Percentiles rank a stretch among this genome's conserved stretches.
These are phyloP conservation scores for Endoconidiophora polonica DNA, from an alignment of 2,329 filamentous ascomycete genomes.

Conservation along the genomic window DNA sequence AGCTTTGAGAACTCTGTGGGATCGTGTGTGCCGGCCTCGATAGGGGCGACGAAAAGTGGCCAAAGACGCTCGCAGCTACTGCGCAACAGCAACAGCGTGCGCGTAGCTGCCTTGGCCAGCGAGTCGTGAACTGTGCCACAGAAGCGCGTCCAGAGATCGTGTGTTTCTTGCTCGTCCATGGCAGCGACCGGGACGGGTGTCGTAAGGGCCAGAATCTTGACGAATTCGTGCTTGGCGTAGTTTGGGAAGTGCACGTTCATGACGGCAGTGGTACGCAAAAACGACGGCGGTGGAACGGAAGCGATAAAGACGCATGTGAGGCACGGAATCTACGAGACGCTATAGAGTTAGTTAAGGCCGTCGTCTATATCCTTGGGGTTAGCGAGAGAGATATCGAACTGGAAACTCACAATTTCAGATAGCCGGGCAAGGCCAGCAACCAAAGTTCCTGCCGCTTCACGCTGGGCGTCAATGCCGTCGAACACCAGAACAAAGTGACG, in stretches of 20 bases:
- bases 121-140: constrained; percentile 75
- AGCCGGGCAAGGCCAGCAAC: constrained; percentile 67
- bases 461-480: constrained; percentile 72
- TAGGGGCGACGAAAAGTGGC: constrained; percentile 67
- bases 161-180: constrained; percentile 36
- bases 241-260: constrained; percentile 70
- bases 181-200: constrained; percentile 29
- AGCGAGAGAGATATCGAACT: background rate
- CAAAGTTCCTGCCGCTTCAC: constrained; percentile 63
- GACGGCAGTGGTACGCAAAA: constrained; percentile 52
- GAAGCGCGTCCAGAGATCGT: constrained; percentile 66
- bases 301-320: constrained; percentile 65
- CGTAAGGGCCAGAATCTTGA: constrained; percentile 53
- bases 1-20: constrained; percentile 73
- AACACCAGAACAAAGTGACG: constrained; percentile 60
- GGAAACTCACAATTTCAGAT: constrained; percentile 51
- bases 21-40: constrained; percentile 54
- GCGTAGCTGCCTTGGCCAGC: constrained; percentile 60
- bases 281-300: constrained; percentile 50
- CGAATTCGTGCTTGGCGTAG: constrained; percentile 66
- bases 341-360: constrained; percentile 8
- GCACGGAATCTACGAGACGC: constrained; percentile 48
- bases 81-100: constrained; percentile 59
- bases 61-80: constrained; percentile 60
- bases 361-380: constrained; percentile 9